phyloP scores from a whole-genome alignment of 768 basidiomycete genomes.

The Infundibulicybe gibba region DNA sequence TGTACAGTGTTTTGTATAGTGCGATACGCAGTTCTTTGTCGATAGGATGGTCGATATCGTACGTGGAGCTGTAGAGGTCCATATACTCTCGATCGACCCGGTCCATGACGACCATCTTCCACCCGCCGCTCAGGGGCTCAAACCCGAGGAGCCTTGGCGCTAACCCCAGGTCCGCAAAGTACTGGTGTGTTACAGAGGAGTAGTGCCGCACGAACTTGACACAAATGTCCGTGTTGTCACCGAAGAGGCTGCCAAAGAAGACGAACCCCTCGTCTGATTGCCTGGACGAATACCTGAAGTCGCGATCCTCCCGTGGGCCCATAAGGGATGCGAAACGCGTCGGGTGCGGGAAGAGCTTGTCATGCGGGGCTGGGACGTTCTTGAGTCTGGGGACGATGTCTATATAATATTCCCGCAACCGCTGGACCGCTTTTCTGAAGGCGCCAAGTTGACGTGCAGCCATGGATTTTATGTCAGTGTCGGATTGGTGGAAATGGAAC shows the following conservation, averaged over 20 bases:
- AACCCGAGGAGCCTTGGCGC: conserved; percentile 19
- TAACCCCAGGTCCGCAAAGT: conserved; percentile 9
- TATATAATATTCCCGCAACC: conserved; percentile 20
- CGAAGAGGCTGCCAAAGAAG: background rate
- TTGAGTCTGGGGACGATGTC: conserved; percentile 5
- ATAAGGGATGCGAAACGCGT: background rate
- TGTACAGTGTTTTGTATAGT: background rate
- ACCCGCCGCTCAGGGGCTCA: conserved; percentile 18
- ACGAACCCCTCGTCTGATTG: background rate
- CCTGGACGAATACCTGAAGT: background rate
- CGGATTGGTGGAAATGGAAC: conserved; percentile 16
- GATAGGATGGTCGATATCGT: background rate
- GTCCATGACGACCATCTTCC: conserved; percentile 25
- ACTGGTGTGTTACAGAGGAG: conserved; percentile 11
- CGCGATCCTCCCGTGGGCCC: background rate
- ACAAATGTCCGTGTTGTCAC: conserved; percentile 1
- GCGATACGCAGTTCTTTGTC: background rate
- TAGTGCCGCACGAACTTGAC: conserved; percentile 6
- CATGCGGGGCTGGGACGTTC: background rate
- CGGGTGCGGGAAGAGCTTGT: background rate
- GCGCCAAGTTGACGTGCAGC: conserved; percentile 20
- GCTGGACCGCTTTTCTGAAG: conserved; percentile 15
- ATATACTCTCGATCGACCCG: conserved; percentile 3
- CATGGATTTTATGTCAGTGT: conserved; percentile 6
- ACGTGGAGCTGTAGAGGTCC: background rate